Evolutionary conservation across 805 yeast species (phyloP).

Genomic region (Pichia kluyveri): DNA sequence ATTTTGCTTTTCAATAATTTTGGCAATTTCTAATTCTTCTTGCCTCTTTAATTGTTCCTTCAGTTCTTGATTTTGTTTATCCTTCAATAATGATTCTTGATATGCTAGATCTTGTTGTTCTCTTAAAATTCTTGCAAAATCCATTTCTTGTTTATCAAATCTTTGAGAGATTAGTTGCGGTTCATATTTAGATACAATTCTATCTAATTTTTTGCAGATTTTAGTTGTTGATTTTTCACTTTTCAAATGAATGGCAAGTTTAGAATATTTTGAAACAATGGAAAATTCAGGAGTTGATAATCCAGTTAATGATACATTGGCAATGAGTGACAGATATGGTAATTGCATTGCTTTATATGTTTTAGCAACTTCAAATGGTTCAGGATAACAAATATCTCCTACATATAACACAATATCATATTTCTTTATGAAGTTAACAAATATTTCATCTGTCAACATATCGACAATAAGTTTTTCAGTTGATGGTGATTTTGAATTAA

Average conservation of each 20-base stretch:
- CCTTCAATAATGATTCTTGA: constrained; percentile 48
- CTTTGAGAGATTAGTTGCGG: constrained; percentile 55
- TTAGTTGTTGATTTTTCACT: constrained; percentile 13
- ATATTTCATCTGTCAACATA: constrained; percentile 32
- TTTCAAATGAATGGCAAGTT: constrained; percentile 1
- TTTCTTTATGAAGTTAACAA: constrained; percentile 29
- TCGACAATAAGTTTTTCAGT: constrained; percentile 10
- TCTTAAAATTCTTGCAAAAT: constrained; percentile 46
- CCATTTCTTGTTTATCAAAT: constrained; percentile 51
- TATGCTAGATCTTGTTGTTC: constrained; percentile 63
- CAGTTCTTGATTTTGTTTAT: constrained; percentile 26
- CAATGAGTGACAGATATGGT: constrained; percentile 48
- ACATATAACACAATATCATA: constrained; percentile 51
- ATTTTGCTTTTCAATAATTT: neutral
- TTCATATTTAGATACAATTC: constrained; percentile 44
- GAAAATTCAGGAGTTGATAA: constrained; percentile 42
- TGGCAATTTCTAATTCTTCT: constrained; percentile 15
- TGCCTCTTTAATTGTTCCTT: constrained; percentile 12
- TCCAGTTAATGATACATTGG: constrained; percentile 45
- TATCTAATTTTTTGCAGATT: constrained; percentile 28
- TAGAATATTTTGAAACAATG: constrained; percentile 33
- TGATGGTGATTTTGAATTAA: constrained; percentile 37
- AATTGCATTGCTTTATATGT: constrained; percentile 41
- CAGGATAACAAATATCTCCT: constrained; percentile 55
- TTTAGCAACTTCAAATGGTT: constrained; percentile 57